Percentiles rank a stretch among this genome's conserved stretches.
phyloP scores from a whole-genome alignment of 192 early-diverging fungal genomes.

The Podila horticola region DNA sequence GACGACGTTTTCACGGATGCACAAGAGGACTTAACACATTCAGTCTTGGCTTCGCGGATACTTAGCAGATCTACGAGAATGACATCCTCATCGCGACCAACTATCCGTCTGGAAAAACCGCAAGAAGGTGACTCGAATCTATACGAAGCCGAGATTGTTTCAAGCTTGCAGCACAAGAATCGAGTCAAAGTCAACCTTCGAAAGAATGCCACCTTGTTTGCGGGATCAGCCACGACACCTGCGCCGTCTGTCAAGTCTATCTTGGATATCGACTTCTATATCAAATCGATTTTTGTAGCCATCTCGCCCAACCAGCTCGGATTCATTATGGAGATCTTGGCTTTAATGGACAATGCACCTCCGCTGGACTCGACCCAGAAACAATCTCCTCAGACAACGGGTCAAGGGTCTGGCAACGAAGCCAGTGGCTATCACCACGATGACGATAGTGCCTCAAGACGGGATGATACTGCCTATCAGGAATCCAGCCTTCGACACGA shows the following conservation, averaged over 20 bases:
- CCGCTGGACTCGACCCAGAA: neutral
- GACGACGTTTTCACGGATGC: slow-evolving; percentile 44
- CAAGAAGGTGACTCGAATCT: slow-evolving; percentile 9
- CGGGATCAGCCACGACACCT: slow-evolving; percentile 6
- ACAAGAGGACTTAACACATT: slow-evolving; percentile 35
- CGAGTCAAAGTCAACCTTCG: slow-evolving; percentile 57
- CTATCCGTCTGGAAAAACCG: neutral
- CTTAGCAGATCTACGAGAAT: neutral
- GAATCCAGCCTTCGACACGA: slow-evolving; percentile 1
- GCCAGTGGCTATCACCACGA: neutral
- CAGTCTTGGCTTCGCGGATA: slow-evolving; percentile 26
- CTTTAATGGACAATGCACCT: slow-evolving; percentile 20
- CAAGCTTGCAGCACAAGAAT: slow-evolving; percentile 58
- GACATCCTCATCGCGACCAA: neutral
- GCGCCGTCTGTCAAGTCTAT: slow-evolving; percentile 21
- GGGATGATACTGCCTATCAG: neutral
- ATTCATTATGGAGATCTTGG: slow-evolving; percentile 54
- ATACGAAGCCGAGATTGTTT: slow-evolving; percentile 57
- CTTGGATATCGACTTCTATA: slow-evolving; percentile 53
- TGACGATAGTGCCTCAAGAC: neutral
- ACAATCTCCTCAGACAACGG: neutral
- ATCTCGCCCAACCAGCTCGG: slow-evolving; percentile 57
- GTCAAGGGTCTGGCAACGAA: neutral
- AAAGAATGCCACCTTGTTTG: slow-evolving; percentile 25
- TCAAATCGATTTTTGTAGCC: slow-evolving; percentile 45